A percentile compares a stretch with the other conserved stretches of the same genome.
These are phyloP conservation scores for Pseudomonodictys pantanalensis DNA, from an alignment of 495 filamentous ascomycete species.

Conservation along the genomic window DNA sequence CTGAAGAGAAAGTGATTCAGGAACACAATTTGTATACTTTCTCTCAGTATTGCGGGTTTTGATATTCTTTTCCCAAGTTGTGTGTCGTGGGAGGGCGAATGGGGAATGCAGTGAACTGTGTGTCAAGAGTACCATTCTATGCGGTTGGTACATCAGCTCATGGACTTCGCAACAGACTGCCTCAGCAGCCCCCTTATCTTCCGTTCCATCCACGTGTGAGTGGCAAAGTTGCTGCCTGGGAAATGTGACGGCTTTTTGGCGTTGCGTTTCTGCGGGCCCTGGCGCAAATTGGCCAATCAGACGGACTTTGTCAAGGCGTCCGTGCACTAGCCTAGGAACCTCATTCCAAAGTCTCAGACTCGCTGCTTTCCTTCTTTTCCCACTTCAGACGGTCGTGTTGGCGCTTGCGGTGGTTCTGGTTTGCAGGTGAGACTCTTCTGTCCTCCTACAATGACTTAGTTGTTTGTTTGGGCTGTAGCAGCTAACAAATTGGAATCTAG, in stretches of 20 bases:
- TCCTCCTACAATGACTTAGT: not conserved
- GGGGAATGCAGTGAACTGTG: too few species aligned
- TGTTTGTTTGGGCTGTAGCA: not conserved
- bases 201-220: too few species aligned
- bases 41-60: too few species aligned
- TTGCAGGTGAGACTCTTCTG: not conserved
- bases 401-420: not conserved
- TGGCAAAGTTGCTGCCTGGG: not conserved
- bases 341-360: not conserved
- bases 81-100: too few species aligned
- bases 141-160: too few species aligned
- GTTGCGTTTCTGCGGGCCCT: not conserved
- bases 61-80: too few species aligned
- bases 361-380: not conserved
- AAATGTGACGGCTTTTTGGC: not conserved
- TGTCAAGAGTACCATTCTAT: too few species aligned
- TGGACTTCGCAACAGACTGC: too few species aligned
- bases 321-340: not conserved
- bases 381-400: not conserved
- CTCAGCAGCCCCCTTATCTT: too few species aligned
- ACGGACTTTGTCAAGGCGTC: not conserved
- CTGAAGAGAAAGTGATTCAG: too few species aligned
- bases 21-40: too few species aligned
- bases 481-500: constrained; percentile 17
- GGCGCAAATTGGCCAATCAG: constrained; percentile 1